Conservation (phyloP, 768 basidiomycete genomes). For the Hericium coralloides region DNA sequence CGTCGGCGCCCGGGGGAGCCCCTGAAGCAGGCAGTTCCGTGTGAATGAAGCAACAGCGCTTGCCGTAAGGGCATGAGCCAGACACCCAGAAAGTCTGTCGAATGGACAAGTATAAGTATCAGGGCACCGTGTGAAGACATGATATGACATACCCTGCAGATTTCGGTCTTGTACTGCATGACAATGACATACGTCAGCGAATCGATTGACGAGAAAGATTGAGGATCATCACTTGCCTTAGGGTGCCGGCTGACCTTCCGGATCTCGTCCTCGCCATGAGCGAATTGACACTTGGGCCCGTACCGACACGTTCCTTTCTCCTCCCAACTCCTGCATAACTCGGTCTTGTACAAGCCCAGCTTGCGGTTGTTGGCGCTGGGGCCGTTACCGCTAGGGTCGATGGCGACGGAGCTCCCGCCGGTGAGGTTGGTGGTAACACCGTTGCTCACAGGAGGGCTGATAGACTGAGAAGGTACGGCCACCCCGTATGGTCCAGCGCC, state of each 20-base stretch:
- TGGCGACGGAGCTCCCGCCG: constrained; percentile 18
- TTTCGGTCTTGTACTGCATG: constrained; percentile 83
- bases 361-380: constrained; percentile 91
- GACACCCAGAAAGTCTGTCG: constrained; percentile 87
- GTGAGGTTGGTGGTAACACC: constrained; percentile 4
- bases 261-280: constrained; percentile 85
- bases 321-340: constrained; percentile 86
- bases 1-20: constrained; percentile 43
- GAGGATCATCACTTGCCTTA: constrained; percentile 44
- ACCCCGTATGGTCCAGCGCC: constrained; percentile 42
- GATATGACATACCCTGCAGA: constrained; percentile 61
- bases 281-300: constrained; percentile 86
- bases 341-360: constrained; percentile 85
- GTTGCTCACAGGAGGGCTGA: constrained; percentile 5
- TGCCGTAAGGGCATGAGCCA: constrained; percentile 87
- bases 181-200: constrained; percentile 1
- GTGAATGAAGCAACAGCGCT: constrained; percentile 90
- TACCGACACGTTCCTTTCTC: constrained; percentile 85
- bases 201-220: neutral
- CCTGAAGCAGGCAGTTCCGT: constrained; percentile 72
- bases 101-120: constrained; percentile 6
- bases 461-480: constrained; percentile 11
- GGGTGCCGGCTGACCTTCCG: constrained; percentile 81
- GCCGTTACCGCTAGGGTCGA: constrained; percentile 37
- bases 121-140: constrained; percentile 1